A percentile compares a stretch with the other conserved stretches of the same genome.
Conservation (phyloP, 2,329 filamentous ascomycete genomes). For the Cladophialophora chaetospira region DNA sequence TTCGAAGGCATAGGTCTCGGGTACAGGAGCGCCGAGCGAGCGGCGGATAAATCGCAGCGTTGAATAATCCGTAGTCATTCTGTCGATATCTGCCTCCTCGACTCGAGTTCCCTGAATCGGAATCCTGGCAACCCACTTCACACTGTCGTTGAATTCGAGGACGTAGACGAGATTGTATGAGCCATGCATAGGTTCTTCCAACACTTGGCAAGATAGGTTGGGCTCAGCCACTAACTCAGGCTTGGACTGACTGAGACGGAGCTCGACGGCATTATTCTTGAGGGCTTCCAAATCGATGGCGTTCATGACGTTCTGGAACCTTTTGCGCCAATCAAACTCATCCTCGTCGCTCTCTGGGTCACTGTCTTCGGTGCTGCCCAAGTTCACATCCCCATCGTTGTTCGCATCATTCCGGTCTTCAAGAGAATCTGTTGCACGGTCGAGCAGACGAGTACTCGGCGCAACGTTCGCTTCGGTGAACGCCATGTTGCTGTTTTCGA, state of each 20-base stretch:
- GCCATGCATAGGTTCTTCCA: not conserved
- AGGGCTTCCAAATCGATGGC: not conserved
- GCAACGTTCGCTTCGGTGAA: too few species aligned
- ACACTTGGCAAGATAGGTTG: not conserved
- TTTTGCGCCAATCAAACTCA: not conserved
- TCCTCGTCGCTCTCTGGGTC: not conserved
- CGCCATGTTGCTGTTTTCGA: too few species aligned
- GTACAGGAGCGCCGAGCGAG: not conserved
- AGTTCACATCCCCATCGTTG: not conserved
- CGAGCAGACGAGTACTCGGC: too few species aligned
- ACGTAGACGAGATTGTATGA: not conserved
- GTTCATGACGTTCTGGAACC: not conserved
- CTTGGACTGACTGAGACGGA: not conserved
- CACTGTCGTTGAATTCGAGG: not conserved
- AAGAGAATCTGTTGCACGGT: too few species aligned
- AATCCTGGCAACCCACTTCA: not conserved
- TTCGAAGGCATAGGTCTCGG: not conserved
- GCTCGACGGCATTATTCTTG: not conserved
- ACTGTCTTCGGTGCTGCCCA: not conserved
- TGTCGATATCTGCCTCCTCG: not conserved
- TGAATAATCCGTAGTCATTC: not conserved
- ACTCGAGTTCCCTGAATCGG: not conserved
- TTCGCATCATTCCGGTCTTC: not conserved
- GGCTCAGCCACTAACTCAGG: not conserved
- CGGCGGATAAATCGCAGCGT: not conserved